Percentiles rank a stretch among this genome's conserved stretches.
These are phyloP conservation scores for Zizania palustris DNA, from an alignment of 202 grass and related monocot species.

Conservation along the genomic window DNA sequence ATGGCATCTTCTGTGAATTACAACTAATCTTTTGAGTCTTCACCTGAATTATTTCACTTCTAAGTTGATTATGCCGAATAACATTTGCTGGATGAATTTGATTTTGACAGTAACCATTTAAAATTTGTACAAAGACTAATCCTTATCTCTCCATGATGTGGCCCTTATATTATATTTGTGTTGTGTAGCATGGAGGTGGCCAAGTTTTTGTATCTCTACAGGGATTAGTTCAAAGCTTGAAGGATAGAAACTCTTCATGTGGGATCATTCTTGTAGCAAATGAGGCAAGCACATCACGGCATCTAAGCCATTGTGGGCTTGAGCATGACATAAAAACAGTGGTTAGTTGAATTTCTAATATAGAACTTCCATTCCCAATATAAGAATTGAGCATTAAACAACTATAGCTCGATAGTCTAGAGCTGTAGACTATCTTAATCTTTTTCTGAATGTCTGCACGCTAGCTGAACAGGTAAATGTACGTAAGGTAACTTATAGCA, in stretches of 20 bases:
- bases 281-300: conserved; percentile 66
- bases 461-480: background rate
- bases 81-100: background rate
- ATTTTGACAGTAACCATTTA: background rate
- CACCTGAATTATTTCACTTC: conserved; percentile 16
- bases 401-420: background rate
- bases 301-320: conserved; percentile 70
- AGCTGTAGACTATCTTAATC: background rate
- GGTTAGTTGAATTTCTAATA: conserved; percentile 52
- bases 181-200: conserved; percentile 87
- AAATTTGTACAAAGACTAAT: conserved; percentile 8
- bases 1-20: conserved; percentile 13
- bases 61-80: conserved; percentile 8
- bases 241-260: conserved; percentile 43
- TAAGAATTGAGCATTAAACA: conserved; percentile 22
- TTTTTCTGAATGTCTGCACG: background rate
- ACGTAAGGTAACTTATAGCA: conserved; percentile 14
- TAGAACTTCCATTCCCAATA: conserved; percentile 16
- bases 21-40: conserved; percentile 13
- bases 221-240: conserved; percentile 71
- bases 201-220: conserved; percentile 86
- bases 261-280: conserved; percentile 83
- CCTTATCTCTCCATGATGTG: background rate
- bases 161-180: conserved; percentile 36
- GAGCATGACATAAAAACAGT: conserved; percentile 73